Base-by-base conservation (phyloP, 2,329 filamentous ascomycete species). In the Epichloe scottii region DNA sequence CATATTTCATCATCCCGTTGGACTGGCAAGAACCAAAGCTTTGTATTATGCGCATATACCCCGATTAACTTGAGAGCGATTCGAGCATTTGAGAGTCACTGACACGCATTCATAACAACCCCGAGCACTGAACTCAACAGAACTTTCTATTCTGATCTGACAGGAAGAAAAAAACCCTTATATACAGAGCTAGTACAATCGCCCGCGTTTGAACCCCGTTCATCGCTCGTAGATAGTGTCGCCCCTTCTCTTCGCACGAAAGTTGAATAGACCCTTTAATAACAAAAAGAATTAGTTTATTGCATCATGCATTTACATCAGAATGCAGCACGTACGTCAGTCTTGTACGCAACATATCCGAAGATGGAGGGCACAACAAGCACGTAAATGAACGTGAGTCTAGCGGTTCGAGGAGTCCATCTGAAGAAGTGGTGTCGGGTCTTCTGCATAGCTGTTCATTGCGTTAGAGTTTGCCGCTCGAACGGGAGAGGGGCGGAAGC, bases 401-500 rank as follows among this genome's bases (percentile, higher is more conserved):
- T 82, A 33, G 88, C 89, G 44, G 89, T 95, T 63, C 86, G 78
- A 49, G 82, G 79, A 37, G 86, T 97, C 88, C 89, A 97, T 69
- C 89, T 81, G 79, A 97, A 98, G 79, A 88, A 95, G 72, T 89
- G 89, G 79, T 90, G 85, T 58, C 93, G 85, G 74, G 87, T 89
- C 63, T 79, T 75, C 63, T 78, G 81, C 82, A 96, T 87, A 67
- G 85, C 90, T 95, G 62, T 60, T 53, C 37, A 53, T 44, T 26
- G 48, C 43, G 60, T 65, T 62, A 66, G 59, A 46, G 12, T 34
- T 37, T 35, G 46, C 46, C 48, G 21, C 19, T 35, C 8, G 34
- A 11, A 19, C 30, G 17, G 17, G 40, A 35, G 5, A 19, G 33
- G 46, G 5, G n/a, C 17, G 7, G 33, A 3, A 10, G 17, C 30